Percentiles rank a stretch among this genome's conserved stretches.
Evolutionary conservation across 306 rosid genomes (phyloP).

Genomic region (Cicer bijugum): DNA sequence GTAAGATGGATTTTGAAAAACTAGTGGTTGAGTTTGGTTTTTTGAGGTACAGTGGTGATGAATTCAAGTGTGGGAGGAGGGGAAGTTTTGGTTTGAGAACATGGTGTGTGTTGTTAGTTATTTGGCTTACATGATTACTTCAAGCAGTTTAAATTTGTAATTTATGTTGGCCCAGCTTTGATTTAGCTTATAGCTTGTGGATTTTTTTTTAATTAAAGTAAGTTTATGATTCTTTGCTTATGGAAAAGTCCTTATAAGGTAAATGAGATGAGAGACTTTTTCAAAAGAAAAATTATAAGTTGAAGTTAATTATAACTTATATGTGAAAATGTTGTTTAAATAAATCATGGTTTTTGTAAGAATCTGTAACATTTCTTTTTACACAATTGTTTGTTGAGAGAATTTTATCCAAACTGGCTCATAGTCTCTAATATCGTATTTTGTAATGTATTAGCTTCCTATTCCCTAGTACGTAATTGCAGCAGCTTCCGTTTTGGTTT

Average conservation of each 20-base stretch:
- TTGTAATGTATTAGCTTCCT: conserved; percentile 10
- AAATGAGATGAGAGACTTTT: neutral
- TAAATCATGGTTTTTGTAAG: neutral
- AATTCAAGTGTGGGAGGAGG: neutral
- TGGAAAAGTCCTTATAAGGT: neutral
- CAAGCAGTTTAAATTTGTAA: neutral
- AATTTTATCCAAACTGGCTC: neutral
- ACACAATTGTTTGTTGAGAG: neutral
- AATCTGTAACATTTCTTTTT: neutral
- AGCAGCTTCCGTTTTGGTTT: neutral
- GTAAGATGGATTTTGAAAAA: conserved; percentile 6
- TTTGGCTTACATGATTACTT: conserved; percentile 21
- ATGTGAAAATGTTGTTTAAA: neutral
- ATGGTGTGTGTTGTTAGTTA: neutral
- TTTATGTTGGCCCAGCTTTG: neutral
- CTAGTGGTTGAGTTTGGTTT: neutral
- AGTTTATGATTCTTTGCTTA: neutral
- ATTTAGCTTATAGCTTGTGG: neutral
- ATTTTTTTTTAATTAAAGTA: neutral
- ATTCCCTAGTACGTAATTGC: neutral
- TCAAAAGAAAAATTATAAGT: neutral
- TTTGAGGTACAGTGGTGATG: neutral
- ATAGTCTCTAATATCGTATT: neutral
- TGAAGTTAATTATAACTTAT: neutral
- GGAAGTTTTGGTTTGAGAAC: conserved; percentile 4